Evolutionary conservation across 1,284 basidiomycete genomes (phyloP).

Genomic region (Ceratobasidium sp.): DNA sequence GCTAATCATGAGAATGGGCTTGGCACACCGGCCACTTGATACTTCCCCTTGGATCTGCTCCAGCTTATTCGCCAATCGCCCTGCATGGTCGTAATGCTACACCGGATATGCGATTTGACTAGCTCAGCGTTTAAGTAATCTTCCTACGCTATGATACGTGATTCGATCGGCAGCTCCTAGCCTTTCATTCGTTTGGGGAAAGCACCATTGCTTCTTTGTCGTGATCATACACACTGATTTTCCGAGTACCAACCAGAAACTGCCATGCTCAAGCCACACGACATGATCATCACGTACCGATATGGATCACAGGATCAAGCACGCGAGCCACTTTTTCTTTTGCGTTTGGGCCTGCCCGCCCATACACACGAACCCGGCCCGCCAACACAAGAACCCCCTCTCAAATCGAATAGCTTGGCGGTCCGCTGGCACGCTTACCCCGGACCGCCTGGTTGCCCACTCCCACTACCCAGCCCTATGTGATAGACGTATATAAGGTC

Average conservation of each 20-base stretch:
- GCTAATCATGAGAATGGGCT: not conserved
- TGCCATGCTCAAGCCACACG: not conserved
- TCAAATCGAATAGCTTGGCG: not conserved
- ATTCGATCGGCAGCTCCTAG: not conserved
- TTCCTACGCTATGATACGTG: not conserved
- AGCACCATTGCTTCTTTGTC: not conserved
- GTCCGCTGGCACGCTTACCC: not conserved
- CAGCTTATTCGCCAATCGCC: too few species aligned
- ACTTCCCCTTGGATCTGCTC: too few species aligned
- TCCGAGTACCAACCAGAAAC: slow-evolving; percentile 11
- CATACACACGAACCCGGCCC: slow-evolving; percentile 1
- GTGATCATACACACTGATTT: not conserved
- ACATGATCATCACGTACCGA: not conserved
- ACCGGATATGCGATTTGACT: too few species aligned
- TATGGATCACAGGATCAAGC: not conserved
- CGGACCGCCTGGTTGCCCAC: not conserved
- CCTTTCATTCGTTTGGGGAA: not conserved
- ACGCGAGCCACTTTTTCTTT: slow-evolving; percentile 12
- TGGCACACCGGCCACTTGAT: slow-evolving; percentile 8
- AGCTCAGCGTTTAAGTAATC: too few species aligned
- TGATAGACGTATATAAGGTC: not conserved
- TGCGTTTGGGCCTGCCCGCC: not conserved
- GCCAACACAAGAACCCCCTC: not conserved
- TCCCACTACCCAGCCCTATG: not conserved
- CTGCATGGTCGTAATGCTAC: too few species aligned